Evolutionary conservation across 208 protist genomes (phyloP).

Genomic region (Leishmania mexicana): DNA sequence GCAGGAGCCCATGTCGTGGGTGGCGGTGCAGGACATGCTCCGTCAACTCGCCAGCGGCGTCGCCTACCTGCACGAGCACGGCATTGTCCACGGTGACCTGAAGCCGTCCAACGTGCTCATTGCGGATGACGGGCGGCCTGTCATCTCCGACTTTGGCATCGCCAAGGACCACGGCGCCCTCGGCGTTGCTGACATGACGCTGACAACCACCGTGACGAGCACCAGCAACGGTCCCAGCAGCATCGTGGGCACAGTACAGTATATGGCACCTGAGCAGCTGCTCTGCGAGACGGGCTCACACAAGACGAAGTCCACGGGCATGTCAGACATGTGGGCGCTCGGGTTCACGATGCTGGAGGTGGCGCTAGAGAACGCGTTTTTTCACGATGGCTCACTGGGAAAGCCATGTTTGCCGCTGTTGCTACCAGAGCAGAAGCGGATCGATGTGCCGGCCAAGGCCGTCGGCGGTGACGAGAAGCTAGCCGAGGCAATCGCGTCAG

Average conservation of each 20-base stretch:
- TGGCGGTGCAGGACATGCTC: conserved; percentile 64
- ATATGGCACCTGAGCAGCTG: conserved; percentile 75
- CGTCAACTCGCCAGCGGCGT: conserved; percentile 66
- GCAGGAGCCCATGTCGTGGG: conserved; percentile 48
- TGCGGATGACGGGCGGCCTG: conserved; percentile 54
- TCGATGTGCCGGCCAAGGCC: conserved; percentile 42
- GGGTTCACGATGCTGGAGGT: conserved; percentile 63
- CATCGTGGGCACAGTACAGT: conserved; percentile 46
- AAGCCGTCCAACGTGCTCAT: conserved; percentile 84
- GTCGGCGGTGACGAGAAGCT: conserved; percentile 71
- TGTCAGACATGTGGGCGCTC: conserved; percentile 66
- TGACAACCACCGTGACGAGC: conserved; percentile 33
- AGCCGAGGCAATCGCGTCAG: conserved; percentile 45
- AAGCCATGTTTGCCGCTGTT: conserved; percentile 42
- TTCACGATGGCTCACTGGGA: conserved; percentile 33
- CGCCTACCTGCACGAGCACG: conserved; percentile 75
- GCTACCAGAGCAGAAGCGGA: conserved; percentile 27
- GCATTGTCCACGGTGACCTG: conserved; percentile 77
- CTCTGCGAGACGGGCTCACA: conserved; percentile 16
- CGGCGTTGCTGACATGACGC: conserved; percentile 45
- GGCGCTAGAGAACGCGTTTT: conserved; percentile 60
- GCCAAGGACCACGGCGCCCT: conserved; percentile 49
- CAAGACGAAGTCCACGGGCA: conserved; percentile 28
- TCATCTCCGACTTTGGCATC: conserved; percentile 88
- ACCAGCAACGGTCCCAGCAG: conserved; percentile 14